Evolutionary conservation across 108 stramenopile species (phyloP).

Genomic region (Fistulifera solaris): DNA sequence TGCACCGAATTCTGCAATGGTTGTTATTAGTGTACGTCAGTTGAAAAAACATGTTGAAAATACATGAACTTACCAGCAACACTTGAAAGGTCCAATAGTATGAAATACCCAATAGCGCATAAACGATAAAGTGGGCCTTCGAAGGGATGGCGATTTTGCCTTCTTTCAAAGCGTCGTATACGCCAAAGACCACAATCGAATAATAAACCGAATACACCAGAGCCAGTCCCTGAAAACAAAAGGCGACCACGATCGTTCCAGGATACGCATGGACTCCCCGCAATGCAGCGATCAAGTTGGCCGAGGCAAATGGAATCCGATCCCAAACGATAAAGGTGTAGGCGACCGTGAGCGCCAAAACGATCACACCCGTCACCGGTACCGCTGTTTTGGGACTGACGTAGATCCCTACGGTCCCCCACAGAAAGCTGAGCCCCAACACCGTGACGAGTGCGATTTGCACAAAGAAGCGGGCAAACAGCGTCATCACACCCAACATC

Average conservation of each 20-base stretch:
- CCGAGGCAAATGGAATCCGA: slow-evolving; percentile 72
- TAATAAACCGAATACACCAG: slow-evolving; percentile 47
- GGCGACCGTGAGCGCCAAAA: slow-evolving; percentile 49
- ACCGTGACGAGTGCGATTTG: slow-evolving; percentile 63
- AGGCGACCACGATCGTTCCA: slow-evolving; percentile 38
- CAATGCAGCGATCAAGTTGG: slow-evolving; percentile 67
- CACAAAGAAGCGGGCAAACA: slow-evolving; percentile 53
- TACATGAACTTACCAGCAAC: slow-evolving; percentile 54
- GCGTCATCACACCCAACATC: slow-evolving; percentile 58
- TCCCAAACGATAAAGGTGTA: slow-evolving; percentile 53
- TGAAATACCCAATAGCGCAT: slow-evolving; percentile 34
- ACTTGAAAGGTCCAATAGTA: slow-evolving; percentile 82
- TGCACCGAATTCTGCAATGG: slow-evolving; percentile 9
- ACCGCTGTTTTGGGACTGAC: slow-evolving; percentile 73
- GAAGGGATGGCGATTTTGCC: slow-evolving; percentile 36
- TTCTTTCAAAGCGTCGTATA: slow-evolving; percentile 37
- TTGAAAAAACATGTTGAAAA: slow-evolving; percentile 53
- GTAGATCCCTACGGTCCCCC: slow-evolving; percentile 81
- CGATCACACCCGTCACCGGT: slow-evolving; percentile 73
- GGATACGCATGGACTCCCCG: slow-evolving; percentile 57
- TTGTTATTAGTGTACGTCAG: no score
- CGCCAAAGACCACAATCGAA: slow-evolving; percentile 52
- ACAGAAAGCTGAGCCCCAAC: slow-evolving; percentile 68
- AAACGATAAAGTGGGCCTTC: slow-evolving; percentile 20
- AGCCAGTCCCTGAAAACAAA: slow-evolving; percentile 30